Evolutionary conservation across 768 basidiomycete species (phyloP), one percentile per base, ranked within the genome.

Genomic region (Russula olivacea): DNA sequence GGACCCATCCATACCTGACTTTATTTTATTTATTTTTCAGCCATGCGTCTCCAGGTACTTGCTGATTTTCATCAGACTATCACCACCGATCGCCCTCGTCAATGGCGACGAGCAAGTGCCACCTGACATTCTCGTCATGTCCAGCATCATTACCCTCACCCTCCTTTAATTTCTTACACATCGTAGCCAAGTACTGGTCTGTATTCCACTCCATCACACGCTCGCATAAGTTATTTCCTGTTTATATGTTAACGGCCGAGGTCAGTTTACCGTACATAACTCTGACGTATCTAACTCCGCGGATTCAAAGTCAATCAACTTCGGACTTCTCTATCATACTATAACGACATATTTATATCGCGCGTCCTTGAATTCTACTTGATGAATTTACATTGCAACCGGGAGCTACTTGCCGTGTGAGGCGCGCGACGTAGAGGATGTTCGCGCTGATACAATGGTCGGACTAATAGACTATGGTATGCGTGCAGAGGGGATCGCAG

Each of bases 171-270:
- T 47, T 25, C 3, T 7, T 36, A 36, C 12, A 19, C 38, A 48
- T 17, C 48, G 36, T 64, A 32, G 25, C 45, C 21, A 38, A 40
- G 6, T 28, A n/a, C 30, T 11, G 12, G 53, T 52, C 19, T 23
- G 4, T 25, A 15, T 28, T 8, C 21, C 47, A 23, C 28, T n/a
- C 23, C 41, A 41, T 45, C 52, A 54, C 52, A 47, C 56, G 59
- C 30, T 51, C 47, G 57, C 63, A 61, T 67, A 67, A 67, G 56
- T 67, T 67, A 67, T 67, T 66, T 64, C 66, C 23, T 67, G 66
- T 67, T 67, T 67, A 67, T 67, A 67, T 23, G 41, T 60, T 65
- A 40, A 45, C 32, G 52, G 54, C 28, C 34, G 38, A 38, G n/a
- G 12, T 15, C 53, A 11, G 21, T 41, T 48, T 59, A 58, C 47